Conservation (phyloP, 2,329 filamentous ascomycete species). For the Aspergillus tamarii region DNA sequence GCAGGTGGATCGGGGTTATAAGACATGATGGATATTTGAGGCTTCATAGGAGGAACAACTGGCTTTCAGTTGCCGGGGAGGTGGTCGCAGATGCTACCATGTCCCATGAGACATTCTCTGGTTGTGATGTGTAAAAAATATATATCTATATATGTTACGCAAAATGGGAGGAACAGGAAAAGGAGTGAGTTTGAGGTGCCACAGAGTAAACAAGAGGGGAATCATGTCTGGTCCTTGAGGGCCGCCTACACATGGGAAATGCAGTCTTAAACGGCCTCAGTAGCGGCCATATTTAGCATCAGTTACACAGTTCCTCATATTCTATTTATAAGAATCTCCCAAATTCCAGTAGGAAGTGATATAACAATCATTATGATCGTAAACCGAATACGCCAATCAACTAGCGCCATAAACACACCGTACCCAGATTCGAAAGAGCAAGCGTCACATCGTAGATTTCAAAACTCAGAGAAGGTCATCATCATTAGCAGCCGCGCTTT, state of each 20-base stretch:
- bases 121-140: no score
- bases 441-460: slow-evolving; percentile 4
- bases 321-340: background rate
- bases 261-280: background rate
- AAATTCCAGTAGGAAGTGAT: background rate
- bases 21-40: no score
- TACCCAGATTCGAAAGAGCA: background rate
- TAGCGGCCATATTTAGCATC: background rate
- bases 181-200: background rate
- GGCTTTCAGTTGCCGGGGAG: no score
- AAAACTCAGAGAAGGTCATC: slow-evolving; percentile 70
- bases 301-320: background rate
- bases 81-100: no score
- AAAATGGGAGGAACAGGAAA: no score
- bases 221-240: background rate
- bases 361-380: background rate
- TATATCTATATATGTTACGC: no score
- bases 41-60: no score
- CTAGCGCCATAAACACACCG: background rate
- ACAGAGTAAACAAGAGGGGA: background rate
- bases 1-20: no score
- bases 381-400: background rate
- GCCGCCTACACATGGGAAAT: background rate
- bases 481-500: slow-evolving; percentile 74
- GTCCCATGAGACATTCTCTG: no score